Conservation (phyloP, 257 asterid genomes). For the Avicennia marina region DNA sequence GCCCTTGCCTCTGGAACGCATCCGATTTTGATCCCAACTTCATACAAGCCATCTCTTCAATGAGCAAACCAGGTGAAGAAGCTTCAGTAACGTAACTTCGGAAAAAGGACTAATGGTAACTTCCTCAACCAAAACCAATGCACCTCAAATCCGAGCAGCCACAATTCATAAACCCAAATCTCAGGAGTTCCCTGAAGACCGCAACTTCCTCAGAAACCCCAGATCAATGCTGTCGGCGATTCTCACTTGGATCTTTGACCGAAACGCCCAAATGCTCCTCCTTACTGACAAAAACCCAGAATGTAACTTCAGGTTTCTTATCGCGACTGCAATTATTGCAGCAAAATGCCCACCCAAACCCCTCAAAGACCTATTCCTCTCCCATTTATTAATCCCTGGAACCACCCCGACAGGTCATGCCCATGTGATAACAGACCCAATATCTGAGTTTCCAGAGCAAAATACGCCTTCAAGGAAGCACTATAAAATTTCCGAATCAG, state of each 20-base stretch:
- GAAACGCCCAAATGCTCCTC: slow-evolving; percentile 4
- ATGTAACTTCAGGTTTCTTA: slow-evolving; percentile 20
- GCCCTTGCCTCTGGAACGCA: slow-evolving; percentile 89
- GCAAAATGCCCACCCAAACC: slow-evolving; percentile 20
- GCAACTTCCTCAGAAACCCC: slow-evolving; percentile 10
- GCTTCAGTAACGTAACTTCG: slow-evolving; percentile 7
- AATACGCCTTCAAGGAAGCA: slow-evolving; percentile 8
- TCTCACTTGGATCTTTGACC: slow-evolving; percentile 22
- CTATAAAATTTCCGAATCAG: slow-evolving; percentile 23
- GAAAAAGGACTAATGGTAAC: neutral
- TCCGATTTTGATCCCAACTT: slow-evolving; percentile 93
- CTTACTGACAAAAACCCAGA: slow-evolving; percentile 6
- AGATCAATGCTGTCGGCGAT: too few species aligned
- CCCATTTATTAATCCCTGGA: neutral
- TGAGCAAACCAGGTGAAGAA: neutral
- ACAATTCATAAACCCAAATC: neutral
- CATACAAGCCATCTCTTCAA: slow-evolving; percentile 79
- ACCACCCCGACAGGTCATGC: slow-evolving; percentile 6
- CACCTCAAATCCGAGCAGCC: slow-evolving; percentile 12
- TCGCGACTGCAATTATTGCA: slow-evolving; percentile 19
- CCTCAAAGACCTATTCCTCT: slow-evolving; percentile 9
- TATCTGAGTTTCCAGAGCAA: slow-evolving; percentile 38
- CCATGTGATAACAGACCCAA: slow-evolving; percentile 21
- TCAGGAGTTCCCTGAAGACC: too few species aligned
- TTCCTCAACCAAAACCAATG: slow-evolving; percentile 7